These are phyloP conservation scores for Cubamyces lactineus DNA, from an alignment of 768 basidiomycete genomes.

Conservation along the genomic window DNA sequence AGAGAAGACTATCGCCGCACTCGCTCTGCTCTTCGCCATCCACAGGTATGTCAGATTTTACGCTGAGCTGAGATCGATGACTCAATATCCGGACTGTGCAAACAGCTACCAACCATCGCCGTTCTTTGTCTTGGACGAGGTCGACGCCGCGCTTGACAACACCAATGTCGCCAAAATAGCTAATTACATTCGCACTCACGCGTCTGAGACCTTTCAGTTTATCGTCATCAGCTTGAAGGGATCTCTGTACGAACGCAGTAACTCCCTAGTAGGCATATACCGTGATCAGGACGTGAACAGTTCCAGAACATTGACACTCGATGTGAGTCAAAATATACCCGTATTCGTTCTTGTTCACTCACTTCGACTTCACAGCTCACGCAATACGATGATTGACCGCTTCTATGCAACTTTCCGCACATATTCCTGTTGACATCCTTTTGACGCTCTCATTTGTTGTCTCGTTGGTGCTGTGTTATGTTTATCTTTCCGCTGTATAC, in stretches of 20 bases:
- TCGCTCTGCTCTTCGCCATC: constrained; percentile 96
- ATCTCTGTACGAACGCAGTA: constrained; percentile 86
- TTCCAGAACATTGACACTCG: constrained; percentile 88
- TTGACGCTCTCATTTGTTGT: not conserved
- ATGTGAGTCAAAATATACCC: constrained; percentile 53
- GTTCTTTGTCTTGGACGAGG: constrained; percentile 98
- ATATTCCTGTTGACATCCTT: not conserved
- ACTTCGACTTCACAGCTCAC: constrained; percentile 43
- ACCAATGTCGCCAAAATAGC: constrained; percentile 98
- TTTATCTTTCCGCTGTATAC: constrained; percentile 4
- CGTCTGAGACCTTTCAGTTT: constrained; percentile 89
- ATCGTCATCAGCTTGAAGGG: constrained; percentile 97
- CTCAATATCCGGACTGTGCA: not conserved
- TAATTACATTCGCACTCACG: constrained; percentile 85
- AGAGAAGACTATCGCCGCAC: constrained; percentile 96
- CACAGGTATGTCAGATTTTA: constrained; percentile 63
- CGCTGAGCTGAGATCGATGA: not conserved
- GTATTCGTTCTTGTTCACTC: not conserved
- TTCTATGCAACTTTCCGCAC: not conserved
- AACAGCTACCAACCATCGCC: constrained; percentile 92
- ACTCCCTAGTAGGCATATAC: constrained; percentile 92
- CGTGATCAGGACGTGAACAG: constrained; percentile 94
- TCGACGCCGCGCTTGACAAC: constrained; percentile 96
- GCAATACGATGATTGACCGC: constrained; percentile 58
- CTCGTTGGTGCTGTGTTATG: not conserved